These are phyloP conservation scores for Ramaria rubella DNA, from an alignment of 768 basidiomycete genomes.

Conservation along the genomic window DNA sequence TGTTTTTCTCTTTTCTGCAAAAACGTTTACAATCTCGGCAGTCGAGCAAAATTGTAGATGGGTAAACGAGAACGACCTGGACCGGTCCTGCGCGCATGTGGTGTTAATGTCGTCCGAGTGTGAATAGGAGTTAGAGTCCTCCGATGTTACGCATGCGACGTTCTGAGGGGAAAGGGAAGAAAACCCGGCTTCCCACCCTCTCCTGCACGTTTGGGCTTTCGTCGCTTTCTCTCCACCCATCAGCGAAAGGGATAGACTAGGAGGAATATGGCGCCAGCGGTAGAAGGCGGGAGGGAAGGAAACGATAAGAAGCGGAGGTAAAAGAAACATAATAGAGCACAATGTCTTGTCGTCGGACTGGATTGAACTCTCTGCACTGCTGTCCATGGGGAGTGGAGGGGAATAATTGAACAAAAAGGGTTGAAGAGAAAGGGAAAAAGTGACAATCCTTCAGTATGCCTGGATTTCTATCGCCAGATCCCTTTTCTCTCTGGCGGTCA, in stretches of 20 bases:
- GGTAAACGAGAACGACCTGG: neutral
- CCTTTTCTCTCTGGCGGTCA: conserved; percentile 75
- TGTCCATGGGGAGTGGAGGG: neutral
- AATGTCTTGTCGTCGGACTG: conserved; percentile 2
- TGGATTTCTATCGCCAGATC: conserved; percentile 49
- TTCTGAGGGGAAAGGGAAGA: neutral
- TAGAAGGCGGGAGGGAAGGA: neutral
- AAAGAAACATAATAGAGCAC: neutral
- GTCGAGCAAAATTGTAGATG: neutral
- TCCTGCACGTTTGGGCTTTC: conserved; percentile 3
- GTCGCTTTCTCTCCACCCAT: neutral
- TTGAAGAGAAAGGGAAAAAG: neutral
- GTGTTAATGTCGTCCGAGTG: conserved; percentile 2
- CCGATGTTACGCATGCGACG: conserved; percentile 5
- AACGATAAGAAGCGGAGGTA: neutral
- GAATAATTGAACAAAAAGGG: neutral
- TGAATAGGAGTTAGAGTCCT: neutral
- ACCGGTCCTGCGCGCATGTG: neutral
- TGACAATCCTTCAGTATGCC: conserved; percentile 42
- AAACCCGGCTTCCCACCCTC: conserved; percentile 2
- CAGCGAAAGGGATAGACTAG: neutral
- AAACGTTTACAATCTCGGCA: neutral
- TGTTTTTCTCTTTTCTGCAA: conserved; percentile 7
- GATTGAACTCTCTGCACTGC: neutral
- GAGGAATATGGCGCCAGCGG: neutral